Evolutionary conservation across 2,329 filamentous ascomycete genomes (phyloP), one percentile per base, ranked within the genome.

Genomic region (Coccinonectria pachysandricola): DNA sequence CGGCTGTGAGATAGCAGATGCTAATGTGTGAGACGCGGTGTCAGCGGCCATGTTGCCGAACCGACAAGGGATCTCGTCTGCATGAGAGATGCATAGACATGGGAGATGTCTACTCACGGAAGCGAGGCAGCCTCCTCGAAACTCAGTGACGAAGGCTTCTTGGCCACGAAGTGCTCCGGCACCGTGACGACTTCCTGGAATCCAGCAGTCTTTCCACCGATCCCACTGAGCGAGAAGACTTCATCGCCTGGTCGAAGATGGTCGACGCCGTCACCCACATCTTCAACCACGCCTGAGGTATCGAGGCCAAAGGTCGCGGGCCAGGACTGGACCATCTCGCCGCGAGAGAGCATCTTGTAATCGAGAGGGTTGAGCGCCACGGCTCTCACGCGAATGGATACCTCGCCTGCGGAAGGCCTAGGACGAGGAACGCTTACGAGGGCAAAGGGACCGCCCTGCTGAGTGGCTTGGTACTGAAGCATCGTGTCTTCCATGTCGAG

Each of bases 161-260:
- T 28, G n/a, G 39, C 30, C 12, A 41, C 36, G 14, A 34, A 31
- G 25, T 39, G 32, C 27, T 39, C 29, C 15, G 36, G 36, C 21
- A 43, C 37, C 11, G 37, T 40, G 6, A 30, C 37, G 8, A 40
- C 19, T 13, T 36, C 39, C 15, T 41, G 39, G 32, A 41, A 41
- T 12, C 30, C 34, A 7, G 39, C 39, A 1, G 30, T 16, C 21
- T 31, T 38, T n/a, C 34, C 39, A 4, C 39, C 37, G 18, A 42
- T 36, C 8, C 37, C 40, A 12, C 32, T 32, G 9, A 40, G 28
- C 9, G 27, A 30, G 22, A 43, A 35, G 10, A 66, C 62, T 22
- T 62, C 50, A 35, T 65, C 62, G 9, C 62, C 62, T 0, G 39
- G 31, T 15, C 32, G 22, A 19, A 45, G 43, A 11, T 21, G 27